phyloP scores from a whole-genome alignment of 768 basidiomycete species.

The Lentinula raphanica region DNA sequence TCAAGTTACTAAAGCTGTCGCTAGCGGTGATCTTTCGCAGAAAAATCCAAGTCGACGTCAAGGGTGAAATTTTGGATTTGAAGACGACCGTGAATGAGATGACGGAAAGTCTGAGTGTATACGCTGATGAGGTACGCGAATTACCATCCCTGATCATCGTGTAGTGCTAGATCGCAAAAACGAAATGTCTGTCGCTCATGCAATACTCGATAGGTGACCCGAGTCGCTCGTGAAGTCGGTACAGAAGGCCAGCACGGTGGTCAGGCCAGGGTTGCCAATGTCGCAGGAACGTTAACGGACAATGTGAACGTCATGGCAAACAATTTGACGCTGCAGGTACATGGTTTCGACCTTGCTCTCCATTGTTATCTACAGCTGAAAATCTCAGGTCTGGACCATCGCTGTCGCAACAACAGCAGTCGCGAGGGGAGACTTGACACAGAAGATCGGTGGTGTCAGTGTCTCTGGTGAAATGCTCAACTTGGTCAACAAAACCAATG shows the following conservation, averaged over 20 bases:
- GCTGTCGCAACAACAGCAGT: constrained; percentile 64
- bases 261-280: constrained; percentile 88
- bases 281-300: constrained; percentile 92
- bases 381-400: constrained; percentile 12
- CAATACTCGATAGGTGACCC: constrained; percentile 46
- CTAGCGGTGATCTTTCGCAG: constrained; percentile 87
- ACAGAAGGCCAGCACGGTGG: constrained; percentile 95
- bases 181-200: no score
- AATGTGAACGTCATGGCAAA: constrained; percentile 96
- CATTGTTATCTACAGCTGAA: no score
- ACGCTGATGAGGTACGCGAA: constrained; percentile 75
- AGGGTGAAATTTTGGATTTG: constrained; percentile 86
- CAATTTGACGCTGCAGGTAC: constrained; percentile 90
- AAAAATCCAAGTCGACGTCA: constrained; percentile 83
- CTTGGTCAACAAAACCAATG: constrained; percentile 95
- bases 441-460: constrained; percentile 88
- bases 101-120: constrained; percentile 82
- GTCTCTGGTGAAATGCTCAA: constrained; percentile 96
- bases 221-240: constrained; percentile 95
- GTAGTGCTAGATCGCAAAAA: no score
- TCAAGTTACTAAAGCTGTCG: constrained; percentile 96
- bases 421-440: constrained; percentile 86
- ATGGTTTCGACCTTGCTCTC: no score
- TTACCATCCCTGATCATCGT: no score
- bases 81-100: constrained; percentile 94